These are phyloP conservation scores for Cordyceps fumosorosea DNA, from an alignment of 2,329 filamentous ascomycete genomes.

Conservation along the genomic window DNA sequence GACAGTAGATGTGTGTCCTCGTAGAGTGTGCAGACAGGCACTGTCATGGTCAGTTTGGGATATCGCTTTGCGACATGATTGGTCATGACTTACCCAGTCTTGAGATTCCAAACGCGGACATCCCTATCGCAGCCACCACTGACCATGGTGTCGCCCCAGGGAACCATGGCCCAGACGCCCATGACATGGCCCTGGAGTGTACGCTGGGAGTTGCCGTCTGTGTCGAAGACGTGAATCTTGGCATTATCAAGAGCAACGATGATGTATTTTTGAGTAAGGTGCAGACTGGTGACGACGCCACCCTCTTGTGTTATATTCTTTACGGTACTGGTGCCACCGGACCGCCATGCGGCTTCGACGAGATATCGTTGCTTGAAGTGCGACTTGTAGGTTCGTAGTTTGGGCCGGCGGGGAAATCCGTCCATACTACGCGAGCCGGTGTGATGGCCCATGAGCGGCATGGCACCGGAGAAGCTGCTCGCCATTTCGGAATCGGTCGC, in stretches of 20 bases:
- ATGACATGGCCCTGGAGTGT: conserved; percentile 94
- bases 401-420: conserved; percentile 44
- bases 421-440: conserved; percentile 50
- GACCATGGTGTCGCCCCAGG: conserved; percentile 90
- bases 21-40: conserved; percentile 70
- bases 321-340: conserved; percentile 75
- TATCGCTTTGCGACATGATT: neutral
- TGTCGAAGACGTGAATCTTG: conserved; percentile 97
- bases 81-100: conserved; percentile 63
- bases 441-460: conserved; percentile 30
- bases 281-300: conserved; percentile 91
- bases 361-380: conserved; percentile 98
- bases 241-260: conserved; percentile 96
- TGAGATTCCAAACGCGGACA: conserved; percentile 94
- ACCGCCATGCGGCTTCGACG: conserved; percentile 94
- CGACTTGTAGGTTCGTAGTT: conserved; percentile 80
- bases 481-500: conserved; percentile 31
- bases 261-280: conserved; percentile 92
- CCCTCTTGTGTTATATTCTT: conserved; percentile 93
- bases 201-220: conserved; percentile 78
- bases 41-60: conserved; percentile 33
- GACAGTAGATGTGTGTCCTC: conserved; percentile 94
- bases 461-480: conserved; percentile 40
- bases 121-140: conserved; percentile 96
- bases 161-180: conserved; percentile 99